Evolutionary conservation across 1,284 basidiomycete species (phyloP), one percentile per base, ranked within the genome.

Genomic region (Butyriboletus appendiculatus): DNA sequence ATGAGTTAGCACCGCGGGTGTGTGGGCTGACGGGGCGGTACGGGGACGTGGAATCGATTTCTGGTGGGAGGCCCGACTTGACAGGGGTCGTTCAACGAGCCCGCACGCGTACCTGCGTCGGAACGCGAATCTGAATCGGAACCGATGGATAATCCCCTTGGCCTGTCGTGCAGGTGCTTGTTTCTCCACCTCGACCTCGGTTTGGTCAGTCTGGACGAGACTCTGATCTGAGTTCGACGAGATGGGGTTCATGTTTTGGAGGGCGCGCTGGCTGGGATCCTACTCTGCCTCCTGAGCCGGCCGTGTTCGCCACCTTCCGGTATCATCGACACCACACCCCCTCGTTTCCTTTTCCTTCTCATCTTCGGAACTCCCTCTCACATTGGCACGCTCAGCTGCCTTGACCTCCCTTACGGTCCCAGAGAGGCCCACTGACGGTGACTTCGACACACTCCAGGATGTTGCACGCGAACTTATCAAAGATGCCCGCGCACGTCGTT

Each of bases 381-480:
- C 24, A 14, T 42, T 37, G n/a, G n/a, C n/a, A 14, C 43, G 45
- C 18, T 64, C 58, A 9, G 60, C 46, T 3, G 35, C 57, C 14
- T 66, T 61, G 8, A 65, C 67, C 47, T 72, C 71, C 47, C 39
- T 61, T 15, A 18, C 26, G 1, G 52, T 34, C 16, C 35, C 44
- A 34, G 50, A 49, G 9, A 39, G 34, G 15, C 14, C 58, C 1
- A 8, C 34, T 0, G 62, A 43, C 2, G 62, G 51, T 4, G 52
- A 49, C 33, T 49, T 57, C 14, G 60, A 60, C 3, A 44, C 34
- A 11, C 46, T 45, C 15, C 49, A 58, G 1, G 48, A 30, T 20
- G 44, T 47, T 10, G 22, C 16, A 26, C 26, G 42, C 9, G 35
- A 30, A n/a, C 45, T 48, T 3, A 7, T 10, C 2, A 34, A 9